A percentile compares a stretch with the other conserved stretches of the same genome.
Conservation (phyloP, 1,139 yeast species). For the Casaregolazyma lundiana region DNA sequence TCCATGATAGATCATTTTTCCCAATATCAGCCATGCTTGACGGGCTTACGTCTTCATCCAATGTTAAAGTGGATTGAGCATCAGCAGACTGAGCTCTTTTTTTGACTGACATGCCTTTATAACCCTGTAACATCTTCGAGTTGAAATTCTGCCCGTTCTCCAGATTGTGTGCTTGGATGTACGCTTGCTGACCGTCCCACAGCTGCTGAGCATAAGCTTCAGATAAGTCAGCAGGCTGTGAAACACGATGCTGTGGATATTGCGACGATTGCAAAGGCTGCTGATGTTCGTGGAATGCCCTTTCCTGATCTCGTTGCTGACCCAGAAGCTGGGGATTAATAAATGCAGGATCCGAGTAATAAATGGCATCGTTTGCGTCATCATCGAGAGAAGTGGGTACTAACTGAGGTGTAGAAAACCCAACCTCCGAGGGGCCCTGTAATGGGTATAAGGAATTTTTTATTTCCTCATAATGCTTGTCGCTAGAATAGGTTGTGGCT, state of each 20-base stretch:
- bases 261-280: conserved; percentile 14
- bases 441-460: conserved; percentile 29
- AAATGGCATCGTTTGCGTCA: conserved; percentile 25
- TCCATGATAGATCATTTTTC: conserved; percentile 21
- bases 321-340: conserved; percentile 33
- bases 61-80: conserved; percentile 9
- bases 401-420: conserved; percentile 75
- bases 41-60: conserved; percentile 21
- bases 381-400: conserved; percentile 18
- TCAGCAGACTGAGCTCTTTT: conserved; percentile 6
- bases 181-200: conserved; percentile 11
- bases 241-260: conserved; percentile 5
- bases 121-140: conserved; percentile 4
- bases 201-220: conserved; percentile 6
- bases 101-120: background rate
- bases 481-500: conserved; percentile 60
- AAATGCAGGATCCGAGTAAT: conserved; percentile 27
- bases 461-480: conserved; percentile 37
- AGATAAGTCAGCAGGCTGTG: conserved; percentile 1
- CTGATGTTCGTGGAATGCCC: conserved; percentile 8
- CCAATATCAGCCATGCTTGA: conserved; percentile 16
- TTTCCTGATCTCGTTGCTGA: conserved; percentile 15
- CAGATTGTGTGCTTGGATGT: conserved; percentile 6
- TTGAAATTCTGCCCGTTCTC: conserved; percentile 4
- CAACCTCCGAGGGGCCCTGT: conserved; percentile 57